phyloP scores from a whole-genome alignment of 176 grass and related monocot species.

The Eleusine coracana region DNA sequence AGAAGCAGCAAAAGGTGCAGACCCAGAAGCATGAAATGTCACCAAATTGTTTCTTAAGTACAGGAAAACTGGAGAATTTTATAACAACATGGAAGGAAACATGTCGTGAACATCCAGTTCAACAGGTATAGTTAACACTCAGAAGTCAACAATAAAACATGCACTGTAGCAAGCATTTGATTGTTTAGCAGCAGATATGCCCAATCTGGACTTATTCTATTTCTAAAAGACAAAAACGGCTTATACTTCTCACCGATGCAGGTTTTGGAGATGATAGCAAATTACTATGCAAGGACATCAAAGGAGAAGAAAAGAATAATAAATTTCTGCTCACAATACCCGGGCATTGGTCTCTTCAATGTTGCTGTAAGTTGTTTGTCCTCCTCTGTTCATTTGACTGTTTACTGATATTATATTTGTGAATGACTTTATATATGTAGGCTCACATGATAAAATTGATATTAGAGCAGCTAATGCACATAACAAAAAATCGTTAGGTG shows the following conservation, averaged over 20 bases:
- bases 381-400: conserved; percentile 23
- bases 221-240: conserved; percentile 22
- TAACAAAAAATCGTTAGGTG: not conserved
- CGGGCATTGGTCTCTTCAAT: conserved; percentile 81
- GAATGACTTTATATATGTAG: not conserved
- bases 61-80: conserved; percentile 71
- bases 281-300: conserved; percentile 60
- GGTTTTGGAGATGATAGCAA: conserved; percentile 79
- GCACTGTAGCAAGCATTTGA: not conserved
- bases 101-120: conserved; percentile 67
- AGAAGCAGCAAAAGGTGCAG: conserved; percentile 46
- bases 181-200: conserved; percentile 22
- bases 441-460: not conserved
- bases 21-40: conserved; percentile 26
- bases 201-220: not conserved
- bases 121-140: conserved; percentile 59
- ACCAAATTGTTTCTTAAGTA: conserved; percentile 47
- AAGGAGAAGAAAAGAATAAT: conserved; percentile 54
- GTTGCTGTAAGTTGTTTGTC: conserved; percentile 79
- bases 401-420: conserved; percentile 11
- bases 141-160: not conserved
- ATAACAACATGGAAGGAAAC: conserved; percentile 90
- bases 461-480: conserved; percentile 4
- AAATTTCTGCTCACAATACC: conserved; percentile 68
- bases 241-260: conserved; percentile 44